These are phyloP conservation scores for Paxillus ammoniavirescens DNA, from an alignment of 768 basidiomycete species.

Conservation along the genomic window DNA sequence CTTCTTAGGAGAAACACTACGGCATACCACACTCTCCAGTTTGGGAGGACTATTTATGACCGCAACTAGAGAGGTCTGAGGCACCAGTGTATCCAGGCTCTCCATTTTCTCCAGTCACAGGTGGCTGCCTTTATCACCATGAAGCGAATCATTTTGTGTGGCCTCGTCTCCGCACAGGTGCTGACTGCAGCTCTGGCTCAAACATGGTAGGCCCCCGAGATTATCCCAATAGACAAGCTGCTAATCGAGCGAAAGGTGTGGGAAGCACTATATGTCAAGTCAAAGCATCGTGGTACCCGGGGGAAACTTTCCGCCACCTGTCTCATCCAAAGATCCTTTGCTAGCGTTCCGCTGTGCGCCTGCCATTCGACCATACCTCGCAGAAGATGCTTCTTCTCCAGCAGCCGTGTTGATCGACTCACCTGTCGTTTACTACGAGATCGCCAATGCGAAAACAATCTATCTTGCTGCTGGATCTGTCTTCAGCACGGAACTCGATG, in stretches of 20 bases:
- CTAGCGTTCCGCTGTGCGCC: conserved; percentile 59
- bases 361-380: conserved; percentile 58
- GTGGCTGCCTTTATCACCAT: conserved; percentile 3
- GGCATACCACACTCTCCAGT: no score
- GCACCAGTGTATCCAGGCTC: not conserved
- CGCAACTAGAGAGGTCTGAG: not conserved
- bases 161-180: conserved; percentile 9
- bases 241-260: conserved; percentile 44
- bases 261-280: conserved; percentile 51
- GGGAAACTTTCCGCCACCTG: conserved; percentile 45
- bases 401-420: conserved; percentile 53
- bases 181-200: conserved; percentile 21
- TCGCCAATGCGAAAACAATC: conserved; percentile 48
- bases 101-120: not conserved
- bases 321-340: conserved; percentile 37
- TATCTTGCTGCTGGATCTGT: conserved; percentile 21
- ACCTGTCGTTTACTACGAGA: conserved; percentile 44
- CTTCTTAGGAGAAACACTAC: no score
- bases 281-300: conserved; percentile 45
- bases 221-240: not conserved
- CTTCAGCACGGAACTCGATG: conserved; percentile 25
- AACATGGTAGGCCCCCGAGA: conserved; percentile 24
- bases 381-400: conserved; percentile 45
- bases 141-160: conserved; percentile 7
- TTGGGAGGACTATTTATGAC: not conserved